A percentile compares a stretch with the other conserved stretches of the same genome.
Evolutionary conservation across 352 stramenopile genomes (phyloP).

Genomic region (Phytophthora gonapodyides): DNA sequence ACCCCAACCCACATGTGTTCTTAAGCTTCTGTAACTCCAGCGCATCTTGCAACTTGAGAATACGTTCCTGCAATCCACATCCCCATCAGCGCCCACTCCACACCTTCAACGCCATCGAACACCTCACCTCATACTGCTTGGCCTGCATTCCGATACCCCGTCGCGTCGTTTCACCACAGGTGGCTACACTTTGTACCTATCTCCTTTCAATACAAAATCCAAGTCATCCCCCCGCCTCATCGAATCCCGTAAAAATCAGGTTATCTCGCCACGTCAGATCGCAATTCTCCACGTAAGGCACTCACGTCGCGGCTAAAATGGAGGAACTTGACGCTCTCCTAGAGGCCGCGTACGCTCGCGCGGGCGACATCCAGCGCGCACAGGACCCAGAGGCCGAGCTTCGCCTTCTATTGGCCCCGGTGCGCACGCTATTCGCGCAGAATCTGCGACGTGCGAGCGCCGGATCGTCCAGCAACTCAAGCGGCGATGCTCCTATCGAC

Average conservation of each 20-base stretch:
- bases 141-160: constrained; percentile 46
- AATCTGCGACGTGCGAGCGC: constrained; percentile 23
- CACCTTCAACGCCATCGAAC: neutral
- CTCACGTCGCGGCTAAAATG: constrained; percentile 29
- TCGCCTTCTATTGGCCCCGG: constrained; percentile 52
- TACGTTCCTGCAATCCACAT: constrained; percentile 53
- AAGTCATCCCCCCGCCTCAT: neutral
- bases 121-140: constrained; percentile 62
- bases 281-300: neutral
- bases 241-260: constrained; percentile 1
- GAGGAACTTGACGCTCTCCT: constrained; percentile 70
- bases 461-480: constrained; percentile 30
- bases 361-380: constrained; percentile 40
- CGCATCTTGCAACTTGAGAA: constrained; percentile 80
- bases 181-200: neutral
- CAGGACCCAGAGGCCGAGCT: constrained; percentile 47
- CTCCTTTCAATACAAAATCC: neutral
- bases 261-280: constrained; percentile 1
- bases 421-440: constrained; percentile 49
- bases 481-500: neutral
- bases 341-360: constrained; percentile 47
- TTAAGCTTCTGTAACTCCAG: constrained; percentile 83
- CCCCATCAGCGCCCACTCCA: neutral
- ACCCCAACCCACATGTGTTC: constrained; percentile 59
- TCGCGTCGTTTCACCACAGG: neutral